Base-by-base conservation (phyloP, 192 early-diverging fungal genomes). In the Lunasporangiospora selenospora region DNA sequence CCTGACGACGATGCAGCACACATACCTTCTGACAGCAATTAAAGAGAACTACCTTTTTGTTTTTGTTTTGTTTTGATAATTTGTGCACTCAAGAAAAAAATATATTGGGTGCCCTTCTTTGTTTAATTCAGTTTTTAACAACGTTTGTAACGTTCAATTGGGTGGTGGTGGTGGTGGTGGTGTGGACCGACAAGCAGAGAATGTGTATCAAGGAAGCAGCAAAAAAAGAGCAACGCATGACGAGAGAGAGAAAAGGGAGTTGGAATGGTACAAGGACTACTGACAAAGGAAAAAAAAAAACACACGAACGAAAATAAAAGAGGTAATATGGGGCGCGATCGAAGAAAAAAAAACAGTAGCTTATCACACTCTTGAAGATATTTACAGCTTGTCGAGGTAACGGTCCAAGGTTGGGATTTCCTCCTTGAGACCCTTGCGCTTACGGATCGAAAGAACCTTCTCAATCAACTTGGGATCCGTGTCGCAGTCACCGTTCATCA, bases 371-470 rank as follows among this genome's bases (percentile, higher is more conserved):
- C 16, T 13, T 46, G 4, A 8, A 19, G 29, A n/a, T 36, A 15
- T 29, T 88, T 88, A 90, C 45, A 90, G 78, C 81, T 85, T 88
- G 76, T 88, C 93, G 77, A 90, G 86, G 87, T 85, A 97, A 38
- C 79, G 69, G 65, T 90, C 90, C 23, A 87, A 71, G 57, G 70
- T 55, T 10, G 90, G 92, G 45, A 95, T 82, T 27, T 92, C 90
- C 58, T 82, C 80, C 18, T 11, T 4, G n/a, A 96, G 84, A 83
- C 95, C 95, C 88, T 98, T 98, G 77, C 95, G 85, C 82, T 91
- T 89, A 54, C 95, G 84, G 70, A 95, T 75, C n/a, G n/a, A n/a
- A n/a, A n/a, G n/a, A n/a, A n/a, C n/a, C n/a, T n/a, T n/a, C n/a
- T n/a, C n/a, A n/a, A n/a, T n/a, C n/a, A n/a, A n/a, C n/a, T n/a